Percentiles rank a stretch among this genome's conserved stretches.
These are phyloP conservation scores for Globisporangium canariense DNA, from an alignment of 352 stramenopile genomes.

Conservation along the genomic window DNA sequence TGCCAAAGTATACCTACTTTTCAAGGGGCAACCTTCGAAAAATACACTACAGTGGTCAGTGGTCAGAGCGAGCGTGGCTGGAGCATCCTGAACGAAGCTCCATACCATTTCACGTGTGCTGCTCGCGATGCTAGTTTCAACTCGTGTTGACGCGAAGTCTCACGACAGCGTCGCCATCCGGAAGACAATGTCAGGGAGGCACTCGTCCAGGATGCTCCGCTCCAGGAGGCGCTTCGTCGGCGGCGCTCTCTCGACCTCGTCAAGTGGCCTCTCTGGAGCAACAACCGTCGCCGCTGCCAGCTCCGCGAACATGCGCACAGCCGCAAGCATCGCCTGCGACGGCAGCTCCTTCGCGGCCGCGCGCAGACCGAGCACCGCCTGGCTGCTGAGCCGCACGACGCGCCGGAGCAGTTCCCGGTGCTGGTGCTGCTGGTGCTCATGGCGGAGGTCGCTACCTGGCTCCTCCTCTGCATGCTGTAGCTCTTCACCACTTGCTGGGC, in stretches of 20 bases:
- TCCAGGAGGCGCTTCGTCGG: background rate
- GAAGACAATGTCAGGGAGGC: constrained; percentile 14
- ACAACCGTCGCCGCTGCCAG: background rate
- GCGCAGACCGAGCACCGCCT: constrained; percentile 22
- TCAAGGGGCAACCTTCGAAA: too few species aligned
- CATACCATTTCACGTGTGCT: too few species aligned
- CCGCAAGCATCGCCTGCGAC: constrained; percentile 12
- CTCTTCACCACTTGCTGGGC: background rate
- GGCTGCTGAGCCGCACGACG: constrained; percentile 15
- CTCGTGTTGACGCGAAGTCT: too few species aligned
- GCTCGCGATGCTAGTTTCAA: too few species aligned
- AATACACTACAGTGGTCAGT: too few species aligned
- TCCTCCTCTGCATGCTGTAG: too few species aligned
- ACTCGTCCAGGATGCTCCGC: constrained; percentile 9
- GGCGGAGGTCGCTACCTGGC: background rate
- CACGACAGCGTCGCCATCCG: background rate
- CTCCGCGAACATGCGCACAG: constrained; percentile 9
- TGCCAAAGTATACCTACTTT: too few species aligned
- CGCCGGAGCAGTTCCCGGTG: background rate
- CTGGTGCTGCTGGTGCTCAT: background rate
- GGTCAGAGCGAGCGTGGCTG: too few species aligned
- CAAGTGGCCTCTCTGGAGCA: too few species aligned
- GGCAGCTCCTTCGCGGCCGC: constrained; percentile 16
- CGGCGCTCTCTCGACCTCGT: too few species aligned
- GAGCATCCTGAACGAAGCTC: too few species aligned